Evolutionary conservation across 2,329 filamentous ascomycete genomes (phyloP).

Genomic region (Curvularia sp.): DNA sequence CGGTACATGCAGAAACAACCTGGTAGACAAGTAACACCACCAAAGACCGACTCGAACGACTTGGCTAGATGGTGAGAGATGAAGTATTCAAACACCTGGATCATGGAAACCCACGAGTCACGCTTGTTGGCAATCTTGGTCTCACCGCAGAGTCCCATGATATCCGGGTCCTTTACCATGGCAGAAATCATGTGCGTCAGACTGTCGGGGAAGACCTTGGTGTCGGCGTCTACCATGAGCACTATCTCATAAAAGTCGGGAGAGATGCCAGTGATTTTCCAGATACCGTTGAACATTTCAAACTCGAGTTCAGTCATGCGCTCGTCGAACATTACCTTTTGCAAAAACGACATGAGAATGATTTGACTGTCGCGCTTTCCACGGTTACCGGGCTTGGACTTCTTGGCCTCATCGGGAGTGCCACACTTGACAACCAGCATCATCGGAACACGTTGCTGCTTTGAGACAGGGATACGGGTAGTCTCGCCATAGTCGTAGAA

Average conservation of each 20-base stretch:
- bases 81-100: conserved; percentile 99
- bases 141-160: conserved; percentile 98
- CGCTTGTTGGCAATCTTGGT: conserved; percentile 99
- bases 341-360: conserved; percentile 98
- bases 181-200: conserved; percentile 98
- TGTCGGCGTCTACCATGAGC: conserved; percentile 99
- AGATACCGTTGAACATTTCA: conserved; percentile 99
- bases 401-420: conserved; percentile 81
- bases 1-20: conserved; percentile 99
- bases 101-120: conserved; percentile 92
- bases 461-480: conserved; percentile 79
- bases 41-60: conserved; percentile 97
- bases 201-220: conserved; percentile 98
- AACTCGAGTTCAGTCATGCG: conserved; percentile 99
- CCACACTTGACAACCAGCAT: conserved; percentile 96
- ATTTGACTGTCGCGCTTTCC: conserved; percentile 99
- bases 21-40: conserved; percentile 96
- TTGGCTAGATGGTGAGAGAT: conserved; percentile 97
- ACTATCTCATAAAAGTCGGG: conserved; percentile 98
- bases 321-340: conserved; percentile 99
- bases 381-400: conserved; percentile 91
- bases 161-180: conserved; percentile 98
- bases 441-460: conserved; percentile 97
- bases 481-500: conserved; percentile 95
- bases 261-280: conserved; percentile 98